phyloP scores from a whole-genome alignment of 257 asterid species.

The Ajuga chamaepitys region DNA sequence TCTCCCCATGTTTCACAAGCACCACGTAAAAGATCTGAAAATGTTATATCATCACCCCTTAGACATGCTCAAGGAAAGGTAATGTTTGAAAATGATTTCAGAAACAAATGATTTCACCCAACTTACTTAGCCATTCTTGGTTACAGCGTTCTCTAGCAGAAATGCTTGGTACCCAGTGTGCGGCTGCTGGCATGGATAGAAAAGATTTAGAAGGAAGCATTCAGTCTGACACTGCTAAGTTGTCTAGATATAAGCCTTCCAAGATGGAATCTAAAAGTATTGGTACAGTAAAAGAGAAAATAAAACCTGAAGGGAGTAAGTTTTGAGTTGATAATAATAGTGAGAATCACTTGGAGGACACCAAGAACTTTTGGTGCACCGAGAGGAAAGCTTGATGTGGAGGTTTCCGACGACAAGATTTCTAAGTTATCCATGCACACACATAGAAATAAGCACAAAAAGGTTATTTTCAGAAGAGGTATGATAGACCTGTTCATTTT shows the following conservation, averaged over 20 bases:
- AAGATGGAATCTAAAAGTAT: constrained; percentile 29
- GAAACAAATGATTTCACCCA: not conserved
- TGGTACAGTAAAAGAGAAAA: constrained; percentile 28
- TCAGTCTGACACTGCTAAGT: constrained; percentile 68
- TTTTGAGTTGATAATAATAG: constrained; percentile 36
- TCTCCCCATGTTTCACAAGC: constrained; percentile 79
- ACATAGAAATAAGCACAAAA: constrained; percentile 75
- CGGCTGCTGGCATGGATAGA: constrained; percentile 45
- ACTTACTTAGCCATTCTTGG: constrained; percentile 19
- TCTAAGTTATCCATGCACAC: too few relatives aligned
- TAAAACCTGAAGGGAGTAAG: constrained; percentile 34
- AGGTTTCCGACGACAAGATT: constrained; percentile 30
- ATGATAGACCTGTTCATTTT: constrained; percentile 3
- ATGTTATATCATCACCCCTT: constrained; percentile 43
- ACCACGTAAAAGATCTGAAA: constrained; percentile 55
- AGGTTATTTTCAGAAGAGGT: constrained; percentile 64
- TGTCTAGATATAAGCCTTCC: constrained; percentile 34
- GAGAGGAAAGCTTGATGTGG: constrained; percentile 32
- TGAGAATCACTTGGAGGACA: constrained; percentile 52
- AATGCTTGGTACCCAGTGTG: constrained; percentile 28
- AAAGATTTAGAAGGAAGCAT: constrained; percentile 68
- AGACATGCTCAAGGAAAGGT: constrained; percentile 59
- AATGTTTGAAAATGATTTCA: constrained; percentile 12
- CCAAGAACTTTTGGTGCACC: constrained; percentile 37
- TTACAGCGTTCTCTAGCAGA: constrained; percentile 36